Conservation (phyloP, 495 filamentous ascomycete species). For the Podospora tetraspora region DNA sequence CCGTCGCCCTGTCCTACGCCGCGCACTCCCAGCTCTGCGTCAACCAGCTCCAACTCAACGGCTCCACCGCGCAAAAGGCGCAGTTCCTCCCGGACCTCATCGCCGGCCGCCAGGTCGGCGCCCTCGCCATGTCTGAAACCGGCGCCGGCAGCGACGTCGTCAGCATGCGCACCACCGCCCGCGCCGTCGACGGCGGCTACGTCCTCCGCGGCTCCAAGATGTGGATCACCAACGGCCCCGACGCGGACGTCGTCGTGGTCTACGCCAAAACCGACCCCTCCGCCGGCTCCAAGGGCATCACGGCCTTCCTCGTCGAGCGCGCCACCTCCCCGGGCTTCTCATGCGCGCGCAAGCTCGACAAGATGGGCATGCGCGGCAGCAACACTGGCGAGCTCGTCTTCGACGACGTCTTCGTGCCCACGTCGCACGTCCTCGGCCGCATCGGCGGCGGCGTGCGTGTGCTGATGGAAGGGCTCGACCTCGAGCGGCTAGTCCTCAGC, state of each 20-base stretch:
- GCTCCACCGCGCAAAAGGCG: conserved; percentile 68
- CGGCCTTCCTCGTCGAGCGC: conserved; percentile 82
- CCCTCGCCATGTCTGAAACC: conserved; percentile 92
- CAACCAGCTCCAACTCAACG: conserved; percentile 93
- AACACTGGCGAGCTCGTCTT: conserved; percentile 96
- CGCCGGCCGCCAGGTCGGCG: conserved; percentile 76
- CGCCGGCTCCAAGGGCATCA: conserved; percentile 83
- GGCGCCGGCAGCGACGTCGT: conserved; percentile 91
- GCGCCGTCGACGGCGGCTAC: conserved; percentile 77
- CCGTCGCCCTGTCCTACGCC: conserved; percentile 86
- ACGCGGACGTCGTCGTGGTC: conserved; percentile 82
- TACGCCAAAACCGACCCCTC: conserved; percentile 92
- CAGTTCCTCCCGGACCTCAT: conserved; percentile 78
- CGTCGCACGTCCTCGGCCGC: conserved; percentile 71
- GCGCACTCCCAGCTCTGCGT: conserved; percentile 96
- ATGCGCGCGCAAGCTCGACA: conserved; percentile 88
- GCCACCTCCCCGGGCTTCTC: conserved; percentile 65
- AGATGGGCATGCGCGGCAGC: conserved; percentile 94
- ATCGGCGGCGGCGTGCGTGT: conserved; percentile 81
- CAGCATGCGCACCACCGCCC: conserved; percentile 84
- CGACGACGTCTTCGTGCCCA: conserved; percentile 85
- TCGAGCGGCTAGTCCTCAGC: conserved; percentile 87
- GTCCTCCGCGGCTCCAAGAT: conserved; percentile 90
- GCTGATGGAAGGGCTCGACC: conserved; percentile 92
- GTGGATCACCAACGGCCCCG: conserved; percentile 99